A percentile compares a stretch with the other conserved stretches of the same genome.
These are phyloP conservation scores for Metschnikowia cerradonensis DNA, from an alignment of 805 yeast species.

Conservation along the genomic window DNA sequence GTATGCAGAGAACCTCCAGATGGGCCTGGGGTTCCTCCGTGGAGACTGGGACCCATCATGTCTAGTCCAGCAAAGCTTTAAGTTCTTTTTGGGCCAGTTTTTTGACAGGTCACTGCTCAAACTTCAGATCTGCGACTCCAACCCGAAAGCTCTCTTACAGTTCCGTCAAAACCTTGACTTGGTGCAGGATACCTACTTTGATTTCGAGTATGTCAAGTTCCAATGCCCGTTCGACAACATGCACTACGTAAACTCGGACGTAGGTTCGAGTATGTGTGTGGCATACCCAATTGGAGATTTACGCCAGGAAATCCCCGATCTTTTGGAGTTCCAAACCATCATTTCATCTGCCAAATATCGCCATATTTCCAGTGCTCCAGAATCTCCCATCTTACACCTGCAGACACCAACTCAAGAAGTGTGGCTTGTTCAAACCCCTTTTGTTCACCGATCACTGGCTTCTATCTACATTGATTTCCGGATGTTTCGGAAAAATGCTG, in stretches of 20 bases:
- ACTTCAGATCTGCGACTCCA: not conserved
- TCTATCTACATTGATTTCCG: constrained; percentile 46
- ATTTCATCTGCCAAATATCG: not conserved
- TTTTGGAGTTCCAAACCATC: not conserved
- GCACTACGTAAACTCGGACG: not conserved
- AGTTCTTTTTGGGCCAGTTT: not conserved
- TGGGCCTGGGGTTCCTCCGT: not conserved
- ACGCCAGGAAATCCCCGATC: not conserved
- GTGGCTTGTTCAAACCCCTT: not conserved
- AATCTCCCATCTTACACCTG: not conserved
- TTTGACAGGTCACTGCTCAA: not conserved
- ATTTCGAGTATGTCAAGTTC: constrained; percentile 10
- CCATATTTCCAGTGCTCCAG: not conserved
- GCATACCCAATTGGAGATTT: not conserved
- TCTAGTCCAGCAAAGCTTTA: not conserved
- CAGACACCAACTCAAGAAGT: not conserved
- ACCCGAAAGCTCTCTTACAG: not conserved
- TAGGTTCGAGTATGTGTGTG: not conserved
- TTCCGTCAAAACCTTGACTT: not conserved
- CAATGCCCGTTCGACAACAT: not conserved
- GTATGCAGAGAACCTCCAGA: constrained; percentile 11
- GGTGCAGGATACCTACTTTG: constrained; percentile 7
- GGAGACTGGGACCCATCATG: constrained; percentile 3
- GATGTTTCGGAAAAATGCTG: constrained; percentile 29
- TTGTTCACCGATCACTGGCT: not conserved